Evolutionary conservation across 495 filamentous ascomycete species (phyloP), one percentile per base, ranked within the genome.

Genomic region (Apodospora peruviana): DNA sequence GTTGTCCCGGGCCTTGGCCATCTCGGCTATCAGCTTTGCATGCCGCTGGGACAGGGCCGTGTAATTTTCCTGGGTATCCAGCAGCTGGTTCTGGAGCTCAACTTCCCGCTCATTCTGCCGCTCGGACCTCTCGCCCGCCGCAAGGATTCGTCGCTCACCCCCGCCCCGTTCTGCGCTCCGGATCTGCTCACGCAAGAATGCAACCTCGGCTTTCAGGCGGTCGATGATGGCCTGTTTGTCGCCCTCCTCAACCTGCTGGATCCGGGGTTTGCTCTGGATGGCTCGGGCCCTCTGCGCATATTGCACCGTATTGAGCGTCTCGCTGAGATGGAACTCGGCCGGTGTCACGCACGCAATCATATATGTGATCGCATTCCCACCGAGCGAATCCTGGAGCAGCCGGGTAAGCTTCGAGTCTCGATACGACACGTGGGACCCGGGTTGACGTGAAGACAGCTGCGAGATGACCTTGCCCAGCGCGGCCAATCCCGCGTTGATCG

Each of bases 281-380:
- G 89, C 89, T 61, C 93, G 83, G 48, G 93, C 94, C 50, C 93
- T 83, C 71, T 96, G 93, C 21, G 93, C 93, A 69, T 99, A 99
- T 64, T 95, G 84, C 19, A 99, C 86, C 0, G 93, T 99, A 65
- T 99, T 99, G 35, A 99, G 73, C 1, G 93, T 97, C 69, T 99
- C 93, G 69, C 91, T 97, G 16, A 97, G 74, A 66, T 99, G 91
- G 64, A 97, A 99, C 59, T 95, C 91, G 12, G 90, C 90, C 5
- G 91, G 93, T 5, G 89, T 97, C 20, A 99, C 91, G 69, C 93
- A 99, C 23, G 93, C 93, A 72, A 99, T 91, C 93, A 99, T 96
- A 68, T 97, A 99, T 1, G 93, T 99, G 58, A 95, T 94, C 0
- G 93, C 94, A 60, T 94, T 97, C 4, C 94, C 94, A 40, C 93